phyloP scores from a whole-genome alignment of 805 yeast species.

The Lachancea fermentati region DNA sequence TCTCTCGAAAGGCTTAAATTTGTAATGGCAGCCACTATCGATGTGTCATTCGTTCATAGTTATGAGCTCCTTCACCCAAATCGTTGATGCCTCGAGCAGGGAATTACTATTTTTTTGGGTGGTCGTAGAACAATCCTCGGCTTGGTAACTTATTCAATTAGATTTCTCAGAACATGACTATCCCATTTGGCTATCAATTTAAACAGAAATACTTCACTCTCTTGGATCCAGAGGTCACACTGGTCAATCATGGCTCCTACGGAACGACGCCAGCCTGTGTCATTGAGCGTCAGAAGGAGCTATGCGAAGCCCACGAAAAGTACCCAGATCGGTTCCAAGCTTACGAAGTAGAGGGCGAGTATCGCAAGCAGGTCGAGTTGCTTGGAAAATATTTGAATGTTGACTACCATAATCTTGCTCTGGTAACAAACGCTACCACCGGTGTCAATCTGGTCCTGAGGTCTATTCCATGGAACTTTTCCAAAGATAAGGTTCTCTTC shows the following conservation, averaged over 20 bases:
- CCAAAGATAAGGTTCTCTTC: constrained; percentile 44
- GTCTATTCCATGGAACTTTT: constrained; percentile 41
- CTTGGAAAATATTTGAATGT: constrained; percentile 43
- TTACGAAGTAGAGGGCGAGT: constrained; percentile 24
- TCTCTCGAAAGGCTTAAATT: no score
- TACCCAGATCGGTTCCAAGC: constrained; percentile 46
- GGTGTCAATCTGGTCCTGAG: constrained; percentile 55
- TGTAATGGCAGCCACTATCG: no score
- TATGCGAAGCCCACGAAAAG: constrained; percentile 25
- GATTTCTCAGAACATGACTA: background rate
- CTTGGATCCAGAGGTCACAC: constrained; percentile 36
- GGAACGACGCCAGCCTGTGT: constrained; percentile 52
- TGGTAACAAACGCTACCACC: constrained; percentile 54
- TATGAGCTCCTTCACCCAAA: no score
- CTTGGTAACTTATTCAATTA: no score
- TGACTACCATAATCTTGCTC: constrained; percentile 43
- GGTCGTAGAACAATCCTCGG: no score
- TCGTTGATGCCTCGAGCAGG: no score
- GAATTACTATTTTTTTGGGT: no score
- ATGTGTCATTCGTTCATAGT: no score
- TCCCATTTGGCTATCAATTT: constrained; percentile 46
- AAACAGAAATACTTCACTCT: constrained; percentile 42
- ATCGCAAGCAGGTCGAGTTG: constrained; percentile 33
- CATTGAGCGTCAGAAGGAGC: constrained; percentile 33
- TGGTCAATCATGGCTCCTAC: constrained; percentile 61